Conservation (phyloP, 2,329 filamentous ascomycete species). For the Colletotrichum cereale region DNA sequence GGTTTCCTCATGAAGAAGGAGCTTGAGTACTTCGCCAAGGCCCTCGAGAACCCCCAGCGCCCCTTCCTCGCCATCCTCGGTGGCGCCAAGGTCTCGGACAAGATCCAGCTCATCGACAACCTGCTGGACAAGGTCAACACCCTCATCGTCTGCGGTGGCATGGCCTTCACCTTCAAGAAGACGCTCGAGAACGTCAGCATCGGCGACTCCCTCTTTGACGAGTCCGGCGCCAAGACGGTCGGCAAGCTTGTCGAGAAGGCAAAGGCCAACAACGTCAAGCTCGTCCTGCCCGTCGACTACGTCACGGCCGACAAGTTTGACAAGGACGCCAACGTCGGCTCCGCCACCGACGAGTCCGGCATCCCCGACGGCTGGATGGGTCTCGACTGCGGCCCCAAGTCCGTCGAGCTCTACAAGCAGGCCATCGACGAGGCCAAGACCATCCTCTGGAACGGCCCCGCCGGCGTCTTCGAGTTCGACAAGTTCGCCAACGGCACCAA, state of each 20-base stretch:
- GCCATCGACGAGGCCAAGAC: slow-evolving; percentile 92
- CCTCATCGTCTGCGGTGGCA: slow-evolving; percentile 94
- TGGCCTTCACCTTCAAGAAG: slow-evolving; percentile 99
- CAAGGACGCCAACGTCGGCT: slow-evolving; percentile 83
- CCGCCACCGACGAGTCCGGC: slow-evolving; percentile 86
- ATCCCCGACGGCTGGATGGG: slow-evolving; percentile 99
- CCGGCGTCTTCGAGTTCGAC: slow-evolving; percentile 97
- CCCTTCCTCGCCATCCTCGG: slow-evolving; percentile 99
- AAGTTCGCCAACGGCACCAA: slow-evolving; percentile 94
- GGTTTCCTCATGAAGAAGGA: slow-evolving; percentile 99
- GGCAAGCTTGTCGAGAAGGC: slow-evolving; percentile 91
- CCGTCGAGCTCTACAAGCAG: slow-evolving; percentile 86
- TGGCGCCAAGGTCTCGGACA: slow-evolving; percentile 98
- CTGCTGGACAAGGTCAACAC: slow-evolving; percentile 97
- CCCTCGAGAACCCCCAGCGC: slow-evolving; percentile 90
- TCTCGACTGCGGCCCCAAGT: slow-evolving; percentile 93
- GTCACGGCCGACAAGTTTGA: slow-evolving; percentile 96
- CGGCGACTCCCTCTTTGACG: slow-evolving; percentile 91
- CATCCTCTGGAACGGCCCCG: slow-evolving; percentile 98
- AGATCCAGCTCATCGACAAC: slow-evolving; percentile 99
- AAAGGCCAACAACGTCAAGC: slow-evolving; percentile 94
- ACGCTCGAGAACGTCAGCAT: slow-evolving; percentile 92
- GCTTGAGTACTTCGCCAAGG: slow-evolving; percentile 98
- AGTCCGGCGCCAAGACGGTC: slow-evolving; percentile 93
- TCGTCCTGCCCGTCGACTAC: slow-evolving; percentile 95